Evolutionary conservation across 345 rosid species (phyloP), one percentile per base, ranked within the genome.

Genomic region (Gossypium herbaceum): DNA sequence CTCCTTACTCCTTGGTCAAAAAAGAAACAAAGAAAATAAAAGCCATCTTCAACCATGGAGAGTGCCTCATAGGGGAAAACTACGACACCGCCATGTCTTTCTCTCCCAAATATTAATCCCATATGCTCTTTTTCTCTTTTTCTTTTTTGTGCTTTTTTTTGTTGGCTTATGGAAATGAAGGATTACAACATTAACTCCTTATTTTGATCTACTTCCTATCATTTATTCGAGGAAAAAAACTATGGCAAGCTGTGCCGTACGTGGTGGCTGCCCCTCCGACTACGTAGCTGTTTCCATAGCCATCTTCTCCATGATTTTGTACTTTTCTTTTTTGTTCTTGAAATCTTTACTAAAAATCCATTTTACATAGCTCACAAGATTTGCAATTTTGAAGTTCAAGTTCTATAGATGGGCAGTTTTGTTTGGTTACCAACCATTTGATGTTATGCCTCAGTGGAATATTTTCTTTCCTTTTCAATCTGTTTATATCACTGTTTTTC

Each of bases 181-280:
- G 25, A 22, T 47, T 68, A 48, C 72, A 24, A 8, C 2, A 48
- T 48, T 8, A 68, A 68, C 29, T 50, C 15, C 44, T 68, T 25
- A 0, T 15, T 50, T 47, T 68, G 72, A 48, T 68, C 19, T 13
- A 16, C 57, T 47, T 12, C 27, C 56, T 8, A 25, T 68, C 22
- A 48, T 50, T 24, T 68, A 57, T 71, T 43, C 3, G 2, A 43
- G 17, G 19, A 44, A 59, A 55, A 8, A 45, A 16, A 71, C 56
- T 27, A 90, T 88, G 92, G 82, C 82, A 59, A 60, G 80, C 80
- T 89, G 97, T 66, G 92, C 88, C 12, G 34, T n/a, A 59, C 50
- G 12, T 55, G 97, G 98, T 43, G 98, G 97, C 79, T 94, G 98
- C 64, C 94, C 97, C 77, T 85, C 85, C 78, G 98, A 94, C 82